Conservation (phyloP, 2,329 filamentous ascomycete genomes). For the Paecilomyces fulvus region DNA sequence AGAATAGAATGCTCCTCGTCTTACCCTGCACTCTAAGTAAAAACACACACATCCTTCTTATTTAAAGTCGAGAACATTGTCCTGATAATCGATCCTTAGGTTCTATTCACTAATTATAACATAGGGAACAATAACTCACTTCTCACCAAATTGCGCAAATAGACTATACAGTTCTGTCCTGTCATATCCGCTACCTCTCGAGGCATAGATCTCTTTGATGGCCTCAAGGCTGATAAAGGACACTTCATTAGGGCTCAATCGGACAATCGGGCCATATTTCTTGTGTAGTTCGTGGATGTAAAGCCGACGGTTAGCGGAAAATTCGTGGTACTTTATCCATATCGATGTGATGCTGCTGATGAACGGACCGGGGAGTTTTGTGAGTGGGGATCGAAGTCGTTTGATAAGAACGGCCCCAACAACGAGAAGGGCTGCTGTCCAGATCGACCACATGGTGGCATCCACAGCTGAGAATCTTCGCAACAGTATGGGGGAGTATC, state of each 20-base stretch:
- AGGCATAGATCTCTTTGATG: slow-evolving; percentile 24
- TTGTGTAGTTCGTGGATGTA: slow-evolving; percentile 20
- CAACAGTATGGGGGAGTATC: not conserved
- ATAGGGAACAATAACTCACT: slow-evolving; percentile 1
- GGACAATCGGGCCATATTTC: slow-evolving; percentile 19
- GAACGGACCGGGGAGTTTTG: slow-evolving; percentile 20
- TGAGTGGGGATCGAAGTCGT: not conserved
- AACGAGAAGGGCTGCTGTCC: not conserved
- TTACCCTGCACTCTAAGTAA: not conserved
- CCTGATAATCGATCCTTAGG: slow-evolving; percentile 6
- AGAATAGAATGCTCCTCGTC: not conserved
- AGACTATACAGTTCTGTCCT: slow-evolving; percentile 29
- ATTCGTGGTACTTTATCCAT: slow-evolving; percentile 23
- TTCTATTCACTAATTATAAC: not conserved
- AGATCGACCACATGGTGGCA: not conserved
- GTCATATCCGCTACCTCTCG: slow-evolving; percentile 28
- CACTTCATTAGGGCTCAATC: slow-evolving; percentile 22
- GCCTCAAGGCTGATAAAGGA: slow-evolving; percentile 21
- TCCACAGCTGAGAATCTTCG: not conserved
- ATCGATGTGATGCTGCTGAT: slow-evolving; percentile 20
- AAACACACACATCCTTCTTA: slow-evolving; percentile 12
- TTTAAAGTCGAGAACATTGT: slow-evolving; percentile 32
- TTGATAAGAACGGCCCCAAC: not conserved
- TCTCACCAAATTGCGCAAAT: slow-evolving; percentile 22
- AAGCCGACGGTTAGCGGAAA: slow-evolving; percentile 18